Conservation (phyloP, 805 yeast genomes). For the Starmerella stigmatis region DNA sequence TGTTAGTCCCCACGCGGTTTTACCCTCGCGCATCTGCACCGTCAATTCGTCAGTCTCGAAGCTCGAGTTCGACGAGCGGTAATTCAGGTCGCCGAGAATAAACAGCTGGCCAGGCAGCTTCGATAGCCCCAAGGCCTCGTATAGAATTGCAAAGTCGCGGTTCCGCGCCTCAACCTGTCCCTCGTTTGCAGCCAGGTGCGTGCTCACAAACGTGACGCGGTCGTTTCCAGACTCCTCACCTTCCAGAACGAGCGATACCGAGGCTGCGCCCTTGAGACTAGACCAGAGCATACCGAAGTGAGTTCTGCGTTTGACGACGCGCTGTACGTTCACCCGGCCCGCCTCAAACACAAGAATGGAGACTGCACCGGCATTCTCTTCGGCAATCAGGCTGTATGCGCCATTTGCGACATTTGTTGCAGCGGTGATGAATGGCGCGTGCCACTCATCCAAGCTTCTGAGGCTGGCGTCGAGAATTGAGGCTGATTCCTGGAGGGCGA, state of each 20-base stretch:
- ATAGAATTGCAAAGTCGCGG: conserved; percentile 40
- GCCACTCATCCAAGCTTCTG: conserved; percentile 19
- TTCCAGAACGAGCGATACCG: conserved; percentile 41
- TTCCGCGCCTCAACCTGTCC: conserved; percentile 50
- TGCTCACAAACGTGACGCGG: conserved; percentile 51
- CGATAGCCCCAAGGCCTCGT: conserved; percentile 49
- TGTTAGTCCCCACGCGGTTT: conserved; percentile 49
- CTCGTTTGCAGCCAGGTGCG: conserved; percentile 74
- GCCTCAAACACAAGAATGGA: conserved; percentile 28
- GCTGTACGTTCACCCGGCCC: conserved; percentile 32
- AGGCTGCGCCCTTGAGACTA: conserved; percentile 62
- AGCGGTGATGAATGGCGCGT: conserved; percentile 23
- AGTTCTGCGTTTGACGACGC: conserved; percentile 15
- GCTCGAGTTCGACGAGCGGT: conserved; percentile 41
- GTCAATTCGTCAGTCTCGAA: conserved; percentile 43
- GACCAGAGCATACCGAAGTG: conserved; percentile 47
- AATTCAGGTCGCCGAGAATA: conserved; percentile 78
- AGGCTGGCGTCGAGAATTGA: conserved; percentile 31
- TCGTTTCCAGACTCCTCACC: conserved; percentile 28
- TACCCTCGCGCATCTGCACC: conserved; percentile 34
- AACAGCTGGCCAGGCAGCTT: conserved; percentile 51
- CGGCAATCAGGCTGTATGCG: conserved; percentile 21
- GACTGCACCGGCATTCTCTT: conserved; percentile 27
- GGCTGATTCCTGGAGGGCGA: conserved; percentile 32
- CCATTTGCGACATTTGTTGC: conserved; percentile 19